A percentile compares a stretch with the other conserved stretches of the same genome.
These are phyloP conservation scores for Boletus smithii DNA, from an alignment of 1,284 basidiomycete species.

Conservation along the genomic window DNA sequence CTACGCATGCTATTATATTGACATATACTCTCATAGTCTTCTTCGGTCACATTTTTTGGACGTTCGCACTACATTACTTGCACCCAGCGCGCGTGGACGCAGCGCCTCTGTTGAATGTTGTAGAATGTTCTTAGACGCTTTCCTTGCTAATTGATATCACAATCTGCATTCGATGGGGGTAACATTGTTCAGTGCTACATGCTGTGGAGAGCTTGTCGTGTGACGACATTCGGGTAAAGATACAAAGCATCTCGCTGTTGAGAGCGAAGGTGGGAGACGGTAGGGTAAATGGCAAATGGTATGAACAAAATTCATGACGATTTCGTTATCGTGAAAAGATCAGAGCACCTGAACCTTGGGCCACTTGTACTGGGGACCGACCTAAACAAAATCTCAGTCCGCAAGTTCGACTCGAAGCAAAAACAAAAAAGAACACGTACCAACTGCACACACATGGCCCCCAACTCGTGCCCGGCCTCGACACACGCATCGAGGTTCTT, in stretches of 20 bases:
- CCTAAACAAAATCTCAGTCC: constrained; percentile 36
- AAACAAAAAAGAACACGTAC: constrained; percentile 41
- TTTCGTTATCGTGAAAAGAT: constrained; percentile 3
- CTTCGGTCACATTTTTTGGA: constrained; percentile 10
- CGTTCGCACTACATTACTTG: constrained; percentile 24
- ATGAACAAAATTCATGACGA: constrained; percentile 1
- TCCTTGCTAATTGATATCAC: constrained; percentile 23
- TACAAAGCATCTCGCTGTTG: constrained; percentile 40
- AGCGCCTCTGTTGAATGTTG: constrained; percentile 15
- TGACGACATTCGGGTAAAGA: constrained; percentile 21
- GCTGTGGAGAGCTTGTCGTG: constrained; percentile 33
- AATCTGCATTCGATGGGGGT: constrained; percentile 5
- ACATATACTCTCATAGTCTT: constrained; percentile 18
- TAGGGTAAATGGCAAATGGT: constrained; percentile 2
- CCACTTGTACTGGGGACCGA: constrained; percentile 77
- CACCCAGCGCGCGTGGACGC: constrained; percentile 17
- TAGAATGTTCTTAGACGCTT: constrained; percentile 19
- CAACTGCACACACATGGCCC: constrained; percentile 84
- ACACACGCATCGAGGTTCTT: constrained; percentile 80
- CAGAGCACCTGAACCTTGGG: constrained; percentile 72
- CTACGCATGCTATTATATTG: constrained; percentile 20
- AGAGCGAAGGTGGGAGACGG: constrained; percentile 35
- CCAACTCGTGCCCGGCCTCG: constrained; percentile 87
- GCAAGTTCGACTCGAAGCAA: not conserved
- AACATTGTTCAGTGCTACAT: constrained; percentile 26